Percentiles rank a stretch among this genome's conserved stretches.
phyloP scores from a whole-genome alignment of 2,329 filamentous ascomycete species.

The Phaeosphaeriaceae sp. region DNA sequence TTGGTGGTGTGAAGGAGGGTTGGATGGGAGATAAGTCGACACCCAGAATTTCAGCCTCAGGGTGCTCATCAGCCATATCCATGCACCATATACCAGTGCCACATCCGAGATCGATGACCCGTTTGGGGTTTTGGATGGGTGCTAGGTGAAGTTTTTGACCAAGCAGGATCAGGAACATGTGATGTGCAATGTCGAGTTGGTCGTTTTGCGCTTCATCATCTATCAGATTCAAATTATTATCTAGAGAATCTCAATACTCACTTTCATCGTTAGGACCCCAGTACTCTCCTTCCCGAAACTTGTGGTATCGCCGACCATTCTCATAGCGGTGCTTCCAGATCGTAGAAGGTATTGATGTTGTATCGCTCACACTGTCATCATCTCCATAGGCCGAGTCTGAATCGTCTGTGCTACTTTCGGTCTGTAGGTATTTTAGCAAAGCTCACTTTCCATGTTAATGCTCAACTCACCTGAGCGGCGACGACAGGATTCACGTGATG shows the following conservation, averaged over 20 bases:
- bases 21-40: slow-evolving; percentile 57
- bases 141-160: slow-evolving; percentile 32
- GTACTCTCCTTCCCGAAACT: slow-evolving; percentile 40
- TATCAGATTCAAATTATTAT: too few species aligned
- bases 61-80: slow-evolving; percentile 34
- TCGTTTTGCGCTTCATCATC: slow-evolving; percentile 27
- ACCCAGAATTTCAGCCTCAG: slow-evolving; percentile 50
- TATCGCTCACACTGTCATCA: slow-evolving; percentile 31
- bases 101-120: slow-evolving; percentile 32
- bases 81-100: slow-evolving; percentile 41
- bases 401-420: slow-evolving; percentile 12
- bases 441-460: neutral
- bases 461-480: slow-evolving; percentile 8
- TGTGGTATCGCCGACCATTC: slow-evolving; percentile 43
- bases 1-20: slow-evolving; percentile 52
- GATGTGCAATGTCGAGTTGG: slow-evolving; percentile 37
- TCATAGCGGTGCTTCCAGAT: slow-evolving; percentile 40
- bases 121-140: slow-evolving; percentile 25
- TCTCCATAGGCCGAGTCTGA: slow-evolving; percentile 34
- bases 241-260: too few species aligned
- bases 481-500: slow-evolving; percentile 18
- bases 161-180: slow-evolving; percentile 32
- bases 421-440: neutral
- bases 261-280: slow-evolving; percentile 38
- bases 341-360: slow-evolving; percentile 39